Evolutionary conservation across 2,329 filamentous ascomycete species (phyloP).

Genomic region (Phyllosticta citribraziliensis): DNA sequence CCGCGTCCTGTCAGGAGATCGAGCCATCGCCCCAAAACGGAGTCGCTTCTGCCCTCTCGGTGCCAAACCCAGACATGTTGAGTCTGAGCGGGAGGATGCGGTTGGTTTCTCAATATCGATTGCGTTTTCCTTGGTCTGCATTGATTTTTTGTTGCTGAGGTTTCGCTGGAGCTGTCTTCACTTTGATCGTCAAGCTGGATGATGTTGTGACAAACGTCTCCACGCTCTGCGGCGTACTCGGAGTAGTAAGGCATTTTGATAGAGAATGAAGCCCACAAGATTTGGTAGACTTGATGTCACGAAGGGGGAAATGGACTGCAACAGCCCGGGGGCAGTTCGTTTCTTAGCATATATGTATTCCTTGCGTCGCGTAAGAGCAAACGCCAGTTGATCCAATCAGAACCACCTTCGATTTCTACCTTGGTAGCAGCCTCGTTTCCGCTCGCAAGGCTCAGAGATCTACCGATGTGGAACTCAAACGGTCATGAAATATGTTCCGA

Average conservation of each 20-base stretch:
- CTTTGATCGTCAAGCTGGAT: not conserved
- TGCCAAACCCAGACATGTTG: conserved; percentile 36
- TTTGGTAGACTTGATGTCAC: not conserved
- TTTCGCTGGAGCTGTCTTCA: not conserved
- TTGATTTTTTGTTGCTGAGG: not conserved
- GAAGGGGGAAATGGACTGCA: not conserved
- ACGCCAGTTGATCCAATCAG: not conserved
- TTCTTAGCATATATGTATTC: not conserved
- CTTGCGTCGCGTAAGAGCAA: not conserved
- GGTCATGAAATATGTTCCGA: too few species aligned
- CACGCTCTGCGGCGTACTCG: not conserved
- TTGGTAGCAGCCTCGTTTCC: not conserved
- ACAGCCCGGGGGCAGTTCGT: not conserved
- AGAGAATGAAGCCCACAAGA: not conserved
- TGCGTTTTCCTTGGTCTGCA: not conserved
- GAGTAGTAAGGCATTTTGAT: not conserved
- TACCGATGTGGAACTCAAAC: not conserved
- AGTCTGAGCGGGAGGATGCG: conserved; percentile 12
- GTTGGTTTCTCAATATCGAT: not conserved
- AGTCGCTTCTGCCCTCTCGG: conserved; percentile 28
- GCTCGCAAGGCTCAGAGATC: not conserved
- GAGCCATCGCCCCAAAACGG: conserved; percentile 30
- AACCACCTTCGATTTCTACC: not conserved
- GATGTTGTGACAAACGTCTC: not conserved
- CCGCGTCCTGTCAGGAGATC: conserved; percentile 34